Evolutionary conservation across 2,329 filamentous ascomycete genomes (phyloP), one percentile per base, ranked within the genome.

Genomic region (Lachnellula suecica): DNA sequence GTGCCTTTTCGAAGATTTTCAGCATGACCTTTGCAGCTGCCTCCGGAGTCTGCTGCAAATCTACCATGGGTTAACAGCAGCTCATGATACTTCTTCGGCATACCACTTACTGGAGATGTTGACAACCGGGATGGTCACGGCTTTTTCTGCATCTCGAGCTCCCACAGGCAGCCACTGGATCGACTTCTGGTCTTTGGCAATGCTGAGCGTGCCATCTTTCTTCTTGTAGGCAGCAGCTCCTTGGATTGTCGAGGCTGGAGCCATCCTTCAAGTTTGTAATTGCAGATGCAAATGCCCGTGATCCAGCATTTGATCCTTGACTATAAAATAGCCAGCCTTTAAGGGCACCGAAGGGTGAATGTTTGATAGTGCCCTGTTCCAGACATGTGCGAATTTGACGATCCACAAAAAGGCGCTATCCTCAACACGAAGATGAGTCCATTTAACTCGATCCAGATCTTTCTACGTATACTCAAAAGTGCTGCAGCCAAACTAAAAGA

Each of bases 21-120:
- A 97, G 81, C 79, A 96, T 96, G 48, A 96, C 91, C 77, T 96
- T 97, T 17, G 91, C 77, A 31, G 84, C 85, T n/a, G 79, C 85
- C 54, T 91, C 90, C 11, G 94, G 92, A 1, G 94, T 97, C 70
- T 97, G 93, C 71, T 99, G 93, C 44, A 99, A 82, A 73, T 97
- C 90, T 94, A 62, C 27, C 45, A 55, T 62, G 34, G 63, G 59
- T 58, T 37, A 61, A 49, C 48, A 42, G 24, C 44, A 40, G 48
- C 37, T 19, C 46, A 20, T 17, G 13, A 9, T 49, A 42, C 35
- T 2, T 9, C 20, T 11, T 22, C 58, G 52, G 57, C 48, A 17
- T 15, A 41, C 46, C 43, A 68, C 86, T 68, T 77, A 94, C 90
- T 97, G 46, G 87, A 91, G 66, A 97, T 93, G 63, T 87, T 87